Base-by-base conservation (phyloP, 2,329 filamentous ascomycete genomes). In the Berkeleyomyces rouxiae region DNA sequence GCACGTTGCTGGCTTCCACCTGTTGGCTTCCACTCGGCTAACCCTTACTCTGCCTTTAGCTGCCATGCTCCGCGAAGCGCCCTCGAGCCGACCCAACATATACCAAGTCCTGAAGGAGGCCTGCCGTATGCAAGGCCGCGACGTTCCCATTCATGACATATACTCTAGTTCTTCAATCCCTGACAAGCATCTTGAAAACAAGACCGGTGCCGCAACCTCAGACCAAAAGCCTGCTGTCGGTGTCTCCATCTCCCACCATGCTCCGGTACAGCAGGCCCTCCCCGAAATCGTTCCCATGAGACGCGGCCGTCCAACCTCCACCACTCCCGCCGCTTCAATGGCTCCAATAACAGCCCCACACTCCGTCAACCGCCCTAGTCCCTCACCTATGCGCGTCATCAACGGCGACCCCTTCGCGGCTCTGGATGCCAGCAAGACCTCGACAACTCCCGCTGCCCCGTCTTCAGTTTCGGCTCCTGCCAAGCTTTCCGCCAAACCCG, bases 201-300 rank as follows among this genome's bases (percentile, higher is more conserved):
- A 80, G 79, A 68, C 80, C 7, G 80, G 84, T 11, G 71, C 79
- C 11, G 72, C 79, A 23, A 79, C 83, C 6, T 74, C 77, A 5
- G 77, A 80, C 63, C 70, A 77, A 51, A 72, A 77, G 58, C 74
- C 82, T 16, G 76, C 82, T 39, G 83, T 95, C 40, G 90, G 92
- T 7, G 86, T 92, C 9, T 85, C 90, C 13, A 92, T 92, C 69
- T 83, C 89, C 4, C 84, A 87, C n/a, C 84, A 86, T 2, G 76
- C 83, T 36, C 82, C 87, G 63, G 81, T 87, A 67, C 82, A 87
- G 61, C 82, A 86, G 67, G 77, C 80, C 7, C 84, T 97, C 62
- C 93, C 93, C 7, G 90, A 96, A 33, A 90, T 99, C 66, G 85
- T 88, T 44, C 93, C 92, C 0, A 97, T 97, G 93, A 83, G 93